Evolutionary conservation across 1,139 yeast genomes (phyloP), one percentile per base, ranked within the genome.

Genomic region (Saccharomyces hybrid): DNA sequence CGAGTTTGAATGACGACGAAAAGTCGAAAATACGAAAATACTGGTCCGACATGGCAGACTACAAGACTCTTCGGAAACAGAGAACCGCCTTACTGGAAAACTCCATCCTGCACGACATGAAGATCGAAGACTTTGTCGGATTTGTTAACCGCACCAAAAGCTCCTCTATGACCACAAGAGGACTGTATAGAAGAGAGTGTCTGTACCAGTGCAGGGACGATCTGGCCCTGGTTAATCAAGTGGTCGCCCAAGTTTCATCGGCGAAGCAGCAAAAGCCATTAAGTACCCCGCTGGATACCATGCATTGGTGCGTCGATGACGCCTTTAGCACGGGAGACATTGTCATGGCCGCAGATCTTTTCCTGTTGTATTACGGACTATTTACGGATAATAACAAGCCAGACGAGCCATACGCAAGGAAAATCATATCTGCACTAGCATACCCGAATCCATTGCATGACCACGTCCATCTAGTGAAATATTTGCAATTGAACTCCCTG

Each of bases 361-460:
- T 56, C 49, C 28, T 61, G 1, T 50, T 59, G 16, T 64, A 55
- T 42, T 58, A 62, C 46, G 51, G 27, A 12, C 24, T 61, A 7
- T 47, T 52, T 48, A 49, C 54, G 12, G 24, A 53, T 2, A 56
- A 53, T 9, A 19, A 3, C 27, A 24, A 34, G 4, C 41, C 60
- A 3, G 52, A 57, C 34, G 21, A 47, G 11, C 42, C 28, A 14
- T 29, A 56, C 7, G 55, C 59, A 1, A 48, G 54, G 1, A 49
- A 51, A 27, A 50, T 64, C 8, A 48, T 64, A 5, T 53, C 61
- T 16, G 54, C 57, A 3, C 41, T 64, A 9, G 55, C 65, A 26
- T 62, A 59, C 44, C 54, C 57, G 19, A 53, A 63, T 47, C 68
- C 69, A 2, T 54, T 50, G 29, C 55, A 50, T 47, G 65, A 64